Percentiles rank a stretch among this genome's conserved stretches.
phyloP scores from a whole-genome alignment of 305 asterid species.

The Fraxinus nigra region DNA sequence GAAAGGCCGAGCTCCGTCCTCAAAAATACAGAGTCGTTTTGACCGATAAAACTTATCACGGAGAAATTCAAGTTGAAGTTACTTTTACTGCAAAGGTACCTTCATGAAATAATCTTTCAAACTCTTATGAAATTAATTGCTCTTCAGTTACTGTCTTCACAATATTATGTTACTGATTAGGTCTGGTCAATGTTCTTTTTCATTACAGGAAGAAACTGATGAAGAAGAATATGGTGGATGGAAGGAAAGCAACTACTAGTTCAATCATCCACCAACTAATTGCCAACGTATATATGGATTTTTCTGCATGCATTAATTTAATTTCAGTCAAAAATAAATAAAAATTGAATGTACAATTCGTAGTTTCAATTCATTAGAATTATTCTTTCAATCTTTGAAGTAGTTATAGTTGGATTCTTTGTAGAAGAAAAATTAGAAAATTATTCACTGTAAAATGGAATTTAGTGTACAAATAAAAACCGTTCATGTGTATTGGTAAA shows the following conservation, averaged over 20 bases:
- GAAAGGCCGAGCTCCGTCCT: conserved; percentile 35
- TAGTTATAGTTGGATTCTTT: neutral
- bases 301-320: neutral
- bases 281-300: neutral
- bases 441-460: neutral
- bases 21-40: conserved; percentile 28
- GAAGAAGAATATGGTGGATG: conserved; percentile 38
- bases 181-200: neutral
- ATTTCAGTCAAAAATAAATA: neutral
- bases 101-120: neutral
- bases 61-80: conserved; percentile 40
- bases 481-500: neutral
- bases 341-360: neutral
- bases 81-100: conserved; percentile 36
- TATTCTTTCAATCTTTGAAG: neutral
- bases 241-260: conserved; percentile 32
- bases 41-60: conserved; percentile 23
- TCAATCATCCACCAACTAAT: neutral
- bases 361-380: neutral
- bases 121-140: neutral
- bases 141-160: neutral
- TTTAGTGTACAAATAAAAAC: neutral
- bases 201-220: conserved; percentile 3
- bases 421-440: neutral
- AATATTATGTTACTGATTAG: neutral